Evolutionary conservation across 2,329 filamentous ascomycete species (phyloP).

Genomic region (Ophiocordyceps robertsii): DNA sequence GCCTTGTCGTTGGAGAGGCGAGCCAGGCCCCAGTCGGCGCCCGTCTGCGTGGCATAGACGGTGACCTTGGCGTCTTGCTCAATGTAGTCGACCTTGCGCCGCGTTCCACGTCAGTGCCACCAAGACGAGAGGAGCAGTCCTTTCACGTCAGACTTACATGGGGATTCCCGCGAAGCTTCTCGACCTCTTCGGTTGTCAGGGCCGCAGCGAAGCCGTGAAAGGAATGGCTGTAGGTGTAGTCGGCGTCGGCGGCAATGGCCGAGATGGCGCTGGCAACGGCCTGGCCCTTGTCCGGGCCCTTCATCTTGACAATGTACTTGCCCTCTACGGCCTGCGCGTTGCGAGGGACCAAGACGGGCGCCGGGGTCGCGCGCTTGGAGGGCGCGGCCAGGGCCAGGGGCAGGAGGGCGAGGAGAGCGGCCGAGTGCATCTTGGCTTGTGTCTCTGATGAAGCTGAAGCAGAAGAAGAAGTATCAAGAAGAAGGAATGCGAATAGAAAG

Average conservation of each 20-base stretch:
- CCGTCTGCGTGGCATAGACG: slow-evolving; percentile 32
- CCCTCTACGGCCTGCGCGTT: slow-evolving; percentile 16
- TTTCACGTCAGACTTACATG: slow-evolving; percentile 10
- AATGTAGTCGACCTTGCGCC: slow-evolving; percentile 18
- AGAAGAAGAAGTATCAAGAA: background rate
- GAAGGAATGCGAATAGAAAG: background rate
- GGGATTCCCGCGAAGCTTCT: slow-evolving; percentile 13
- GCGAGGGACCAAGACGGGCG: slow-evolving; percentile 19
- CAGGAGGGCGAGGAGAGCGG: slow-evolving; percentile 18
- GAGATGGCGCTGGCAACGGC: slow-evolving; percentile 12
- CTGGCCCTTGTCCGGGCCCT: slow-evolving; percentile 8
- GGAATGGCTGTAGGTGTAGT: slow-evolving; percentile 14
- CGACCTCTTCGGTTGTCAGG: slow-evolving; percentile 11
- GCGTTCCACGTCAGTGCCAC: background rate
- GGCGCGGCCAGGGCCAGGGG: slow-evolving; percentile 18
- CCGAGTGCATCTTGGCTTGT: slow-evolving; percentile 15
- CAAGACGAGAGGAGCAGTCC: too few relatives aligned
- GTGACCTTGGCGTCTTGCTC: slow-evolving; percentile 30
- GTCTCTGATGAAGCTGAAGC: background rate
- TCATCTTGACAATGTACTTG: slow-evolving; percentile 25
- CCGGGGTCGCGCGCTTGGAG: slow-evolving; percentile 16
- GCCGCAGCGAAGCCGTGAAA: slow-evolving; percentile 16
- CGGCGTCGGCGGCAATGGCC: slow-evolving; percentile 16
- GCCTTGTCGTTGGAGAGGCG: slow-evolving; percentile 20
- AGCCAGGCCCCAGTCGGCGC: slow-evolving; percentile 26